These are phyloP conservation scores for Picochlorum costavermella DNA, from an alignment of 139 green algal species.

Conservation along the genomic window DNA sequence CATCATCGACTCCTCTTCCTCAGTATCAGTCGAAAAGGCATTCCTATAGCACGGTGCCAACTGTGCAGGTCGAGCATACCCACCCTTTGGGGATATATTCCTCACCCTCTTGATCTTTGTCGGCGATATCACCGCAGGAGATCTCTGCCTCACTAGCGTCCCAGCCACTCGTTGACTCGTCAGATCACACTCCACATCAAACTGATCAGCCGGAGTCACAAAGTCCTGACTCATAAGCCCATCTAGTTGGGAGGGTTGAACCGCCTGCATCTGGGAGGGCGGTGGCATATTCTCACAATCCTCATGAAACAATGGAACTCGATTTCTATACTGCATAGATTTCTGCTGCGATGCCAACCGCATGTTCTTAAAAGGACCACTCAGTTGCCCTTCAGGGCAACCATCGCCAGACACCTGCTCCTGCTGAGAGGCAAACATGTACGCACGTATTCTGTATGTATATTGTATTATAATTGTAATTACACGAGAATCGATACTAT, in stretches of 20 bases:
- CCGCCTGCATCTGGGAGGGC: no score
- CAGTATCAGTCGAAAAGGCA: slow-evolving; percentile 17
- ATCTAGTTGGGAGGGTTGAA: background rate
- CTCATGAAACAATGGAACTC: no score
- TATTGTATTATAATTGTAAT: no score
- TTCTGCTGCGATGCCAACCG: slow-evolving; percentile 8
- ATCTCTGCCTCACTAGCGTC: slow-evolving; percentile 10
- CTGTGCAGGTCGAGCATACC: background rate
- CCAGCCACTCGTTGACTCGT: background rate
- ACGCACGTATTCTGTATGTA: no score
- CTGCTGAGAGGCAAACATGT: no score
- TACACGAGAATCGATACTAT: no score
- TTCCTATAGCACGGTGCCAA: slow-evolving; percentile 36
- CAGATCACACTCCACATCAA: slow-evolving; percentile 11
- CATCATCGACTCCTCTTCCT: slow-evolving; percentile 9
- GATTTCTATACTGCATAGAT: background rate
- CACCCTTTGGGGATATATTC: background rate
- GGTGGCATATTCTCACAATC: no score
- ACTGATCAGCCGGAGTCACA: slow-evolving; percentile 45
- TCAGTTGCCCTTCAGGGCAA: slow-evolving; percentile 8
- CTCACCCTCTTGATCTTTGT: slow-evolving; percentile 36
- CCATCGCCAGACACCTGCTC: no score
- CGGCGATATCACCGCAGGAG: slow-evolving; percentile 31
- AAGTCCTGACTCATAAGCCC: slow-evolving; percentile 39
- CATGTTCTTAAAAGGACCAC: slow-evolving; percentile 19